A percentile compares a stretch with the other conserved stretches of the same genome.
phyloP scores from a whole-genome alignment of 176 grass and related monocot genomes.

The Zoysia japonica region DNA sequence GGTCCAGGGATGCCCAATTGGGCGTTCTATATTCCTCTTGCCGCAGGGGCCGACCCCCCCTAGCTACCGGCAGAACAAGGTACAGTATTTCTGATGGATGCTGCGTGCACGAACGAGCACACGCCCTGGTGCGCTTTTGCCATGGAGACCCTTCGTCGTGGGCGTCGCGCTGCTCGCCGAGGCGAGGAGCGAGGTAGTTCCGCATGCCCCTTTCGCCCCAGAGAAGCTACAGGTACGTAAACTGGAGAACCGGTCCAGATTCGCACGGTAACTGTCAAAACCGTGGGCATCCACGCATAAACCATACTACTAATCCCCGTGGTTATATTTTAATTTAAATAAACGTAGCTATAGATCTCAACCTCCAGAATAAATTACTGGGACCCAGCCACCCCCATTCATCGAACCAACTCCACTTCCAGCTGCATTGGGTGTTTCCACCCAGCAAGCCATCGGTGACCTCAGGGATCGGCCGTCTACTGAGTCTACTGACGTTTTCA shows the following conservation, averaged over 20 bases:
- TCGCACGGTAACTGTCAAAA: no score
- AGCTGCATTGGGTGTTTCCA: conserved; percentile 15
- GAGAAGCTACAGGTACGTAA: no score
- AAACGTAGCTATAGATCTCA: conserved; percentile 7
- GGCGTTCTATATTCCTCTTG: no score
- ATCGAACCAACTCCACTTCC: neutral
- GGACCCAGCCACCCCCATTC: neutral
- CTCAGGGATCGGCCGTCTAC: conserved; percentile 14
- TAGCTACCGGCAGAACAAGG: no score
- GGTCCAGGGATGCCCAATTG: no score
- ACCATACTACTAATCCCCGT: neutral
- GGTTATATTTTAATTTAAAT: neutral
- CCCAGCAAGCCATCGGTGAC: conserved; percentile 14
- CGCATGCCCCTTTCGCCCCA: no score
- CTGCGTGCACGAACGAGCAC: no score
- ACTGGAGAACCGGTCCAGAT: no score
- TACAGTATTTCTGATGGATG: no score
- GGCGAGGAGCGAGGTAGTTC: no score
- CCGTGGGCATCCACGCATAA: neutral
- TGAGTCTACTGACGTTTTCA: conserved; percentile 18
- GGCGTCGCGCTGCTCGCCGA: neutral
- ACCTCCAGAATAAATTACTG: neutral
- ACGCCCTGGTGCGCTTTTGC: neutral
- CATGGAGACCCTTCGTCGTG: neutral
- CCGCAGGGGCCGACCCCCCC: no score